These are phyloP conservation scores for Cytospora schulzeri DNA, from an alignment of 2,329 filamentous ascomycete genomes.

Conservation along the genomic window DNA sequence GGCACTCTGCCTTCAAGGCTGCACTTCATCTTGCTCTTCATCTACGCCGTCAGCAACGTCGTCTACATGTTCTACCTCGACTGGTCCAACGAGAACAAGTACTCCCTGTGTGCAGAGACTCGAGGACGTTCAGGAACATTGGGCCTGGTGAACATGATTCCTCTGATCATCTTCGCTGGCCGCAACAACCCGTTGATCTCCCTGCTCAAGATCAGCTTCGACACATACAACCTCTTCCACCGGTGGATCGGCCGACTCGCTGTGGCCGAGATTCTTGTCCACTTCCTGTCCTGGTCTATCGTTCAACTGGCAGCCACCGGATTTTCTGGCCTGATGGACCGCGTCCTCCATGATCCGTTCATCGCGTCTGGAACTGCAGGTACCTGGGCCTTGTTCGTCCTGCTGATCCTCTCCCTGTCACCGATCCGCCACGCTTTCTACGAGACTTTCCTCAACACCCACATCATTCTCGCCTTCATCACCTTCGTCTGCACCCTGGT, in stretches of 20 bases:
- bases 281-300: constrained; percentile 73
- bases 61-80: constrained; percentile 64
- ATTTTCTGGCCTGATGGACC: constrained; percentile 57
- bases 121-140: constrained; percentile 84
- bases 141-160: constrained; percentile 87
- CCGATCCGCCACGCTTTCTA: constrained; percentile 93
- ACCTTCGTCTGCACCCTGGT: constrained; percentile 74
- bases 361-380: constrained; percentile 66
- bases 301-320: constrained; percentile 69
- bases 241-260: constrained; percentile 80
- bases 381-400: constrained; percentile 61
- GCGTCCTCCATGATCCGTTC: constrained; percentile 62
- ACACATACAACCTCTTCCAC: constrained; percentile 91
- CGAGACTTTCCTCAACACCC: constrained; percentile 88
- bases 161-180: constrained; percentile 82
- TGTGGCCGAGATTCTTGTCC: constrained; percentile 68
- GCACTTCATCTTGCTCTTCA: constrained; percentile 57
- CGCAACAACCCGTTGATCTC: constrained; percentile 91
- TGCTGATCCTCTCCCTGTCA: constrained; percentile 73
- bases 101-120: constrained; percentile 74
- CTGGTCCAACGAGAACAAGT: constrained; percentile 60
- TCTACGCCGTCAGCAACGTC: constrained; percentile 63
- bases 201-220: constrained; percentile 84
- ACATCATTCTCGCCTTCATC: constrained; percentile 74
- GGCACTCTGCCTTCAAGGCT: constrained; percentile 68